Evolutionary conservation across 2,329 filamentous ascomycete species (phyloP).

Genomic region (Fusarium kyushuense): DNA sequence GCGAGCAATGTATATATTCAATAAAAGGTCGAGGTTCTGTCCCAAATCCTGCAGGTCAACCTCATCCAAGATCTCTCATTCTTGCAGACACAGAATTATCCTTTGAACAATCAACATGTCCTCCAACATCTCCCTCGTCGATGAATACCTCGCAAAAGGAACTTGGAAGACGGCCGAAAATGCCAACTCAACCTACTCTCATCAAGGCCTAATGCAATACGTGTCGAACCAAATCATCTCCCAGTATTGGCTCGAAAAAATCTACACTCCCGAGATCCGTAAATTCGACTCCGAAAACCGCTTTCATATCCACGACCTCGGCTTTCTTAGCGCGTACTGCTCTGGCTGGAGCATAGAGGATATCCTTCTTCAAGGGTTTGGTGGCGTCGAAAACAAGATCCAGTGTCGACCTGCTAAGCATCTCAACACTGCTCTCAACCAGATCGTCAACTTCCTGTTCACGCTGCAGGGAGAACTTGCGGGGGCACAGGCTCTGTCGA

Average conservation of each 20-base stretch:
- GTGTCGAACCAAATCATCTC: conserved; percentile 44
- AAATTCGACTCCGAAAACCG: conserved; percentile 36
- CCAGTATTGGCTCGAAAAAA: conserved; percentile 43
- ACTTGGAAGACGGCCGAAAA: conserved; percentile 44
- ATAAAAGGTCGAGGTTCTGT: neutral
- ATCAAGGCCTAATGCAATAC: conserved; percentile 45
- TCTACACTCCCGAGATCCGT: conserved; percentile 41
- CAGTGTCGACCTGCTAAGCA: conserved; percentile 44
- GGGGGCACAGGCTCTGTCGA: conserved; percentile 39
- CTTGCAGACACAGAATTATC: neutral
- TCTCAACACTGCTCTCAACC: conserved; percentile 44
- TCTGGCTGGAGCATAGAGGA: conserved; percentile 46
- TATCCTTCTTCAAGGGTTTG: conserved; percentile 43
- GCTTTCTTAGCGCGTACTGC: conserved; percentile 44
- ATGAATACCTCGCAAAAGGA: conserved; percentile 41
- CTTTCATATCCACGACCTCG: conserved; percentile 45
- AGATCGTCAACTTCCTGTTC: conserved; percentile 45
- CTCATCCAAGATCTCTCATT: neutral
- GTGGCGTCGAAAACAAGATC: conserved; percentile 44
- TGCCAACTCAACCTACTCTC: conserved; percentile 45
- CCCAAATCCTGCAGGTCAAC: neutral
- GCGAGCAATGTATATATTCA: neutral
- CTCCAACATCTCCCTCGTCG: conserved; percentile 32
- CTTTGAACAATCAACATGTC: conserved; percentile 5
- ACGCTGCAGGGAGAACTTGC: conserved; percentile 44